A percentile compares a stretch with the other conserved stretches of the same genome.
Evolutionary conservation across 2,329 filamentous ascomycete species (phyloP).

Genomic region (Diplodia seriata): DNA sequence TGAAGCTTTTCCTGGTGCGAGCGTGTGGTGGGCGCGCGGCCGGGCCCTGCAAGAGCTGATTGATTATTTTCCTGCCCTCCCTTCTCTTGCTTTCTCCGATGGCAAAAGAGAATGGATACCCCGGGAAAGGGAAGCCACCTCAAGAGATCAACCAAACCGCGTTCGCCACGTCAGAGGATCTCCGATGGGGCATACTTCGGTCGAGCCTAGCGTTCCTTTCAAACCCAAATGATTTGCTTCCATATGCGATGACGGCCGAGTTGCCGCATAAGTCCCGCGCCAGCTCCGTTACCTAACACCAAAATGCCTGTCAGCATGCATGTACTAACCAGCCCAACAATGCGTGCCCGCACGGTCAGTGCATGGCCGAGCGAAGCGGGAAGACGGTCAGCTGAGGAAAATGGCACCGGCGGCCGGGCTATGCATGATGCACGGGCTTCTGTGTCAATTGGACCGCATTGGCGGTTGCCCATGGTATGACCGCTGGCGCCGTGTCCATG

Average conservation of each 20-base stretch:
- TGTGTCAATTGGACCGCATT: slow-evolving; percentile 45
- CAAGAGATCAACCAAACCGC: slow-evolving; percentile 52
- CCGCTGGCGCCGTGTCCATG: slow-evolving; percentile 44
- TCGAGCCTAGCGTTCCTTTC: slow-evolving; percentile 54
- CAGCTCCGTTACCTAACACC: slow-evolving; percentile 50
- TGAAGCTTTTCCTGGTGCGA: slow-evolving; percentile 34
- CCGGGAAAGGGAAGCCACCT: slow-evolving; percentile 45
- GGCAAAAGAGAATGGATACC: slow-evolving; percentile 45
- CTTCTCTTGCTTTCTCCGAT: slow-evolving; percentile 39
- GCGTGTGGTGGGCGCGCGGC: background rate
- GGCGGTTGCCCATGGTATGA: slow-evolving; percentile 45
- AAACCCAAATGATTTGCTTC: slow-evolving; percentile 52
- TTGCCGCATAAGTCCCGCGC: slow-evolving; percentile 52
- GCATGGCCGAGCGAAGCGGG: slow-evolving; percentile 45
- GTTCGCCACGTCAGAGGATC: slow-evolving; percentile 61
- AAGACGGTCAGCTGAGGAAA: slow-evolving; percentile 50
- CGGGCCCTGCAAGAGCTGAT: background rate
- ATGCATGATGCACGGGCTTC: slow-evolving; percentile 49
- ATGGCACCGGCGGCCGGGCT: slow-evolving; percentile 42
- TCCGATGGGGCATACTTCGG: slow-evolving; percentile 57
- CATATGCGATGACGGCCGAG: slow-evolving; percentile 53
- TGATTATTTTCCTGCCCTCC: slow-evolving; percentile 29
- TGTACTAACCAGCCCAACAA: slow-evolving; percentile 49
- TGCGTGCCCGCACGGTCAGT: slow-evolving; percentile 48
- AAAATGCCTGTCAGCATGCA: slow-evolving; percentile 52